Percentiles rank a stretch among this genome's conserved stretches.
These are phyloP conservation scores for Kwoniella heveanensis DNA, from an alignment of 768 basidiomycete species.

Conservation along the genomic window DNA sequence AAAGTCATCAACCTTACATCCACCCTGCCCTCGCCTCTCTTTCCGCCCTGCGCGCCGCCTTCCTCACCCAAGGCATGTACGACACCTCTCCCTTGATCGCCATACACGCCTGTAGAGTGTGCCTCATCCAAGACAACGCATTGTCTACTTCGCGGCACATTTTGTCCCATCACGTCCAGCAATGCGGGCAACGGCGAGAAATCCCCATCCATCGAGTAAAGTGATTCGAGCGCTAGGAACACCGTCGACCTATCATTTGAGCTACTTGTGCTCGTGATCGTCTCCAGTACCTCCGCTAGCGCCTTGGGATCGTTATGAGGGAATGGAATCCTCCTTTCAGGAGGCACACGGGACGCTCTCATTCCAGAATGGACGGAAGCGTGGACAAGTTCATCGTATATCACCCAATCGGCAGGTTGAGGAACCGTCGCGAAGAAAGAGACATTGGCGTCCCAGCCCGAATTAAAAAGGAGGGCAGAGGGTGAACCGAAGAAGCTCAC, in stretches of 20 bases:
- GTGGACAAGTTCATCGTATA: conserved; percentile 86
- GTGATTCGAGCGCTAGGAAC: conserved; percentile 82
- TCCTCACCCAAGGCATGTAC: conserved; percentile 65
- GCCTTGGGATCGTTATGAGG: conserved; percentile 69
- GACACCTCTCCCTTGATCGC: conserved; percentile 72
- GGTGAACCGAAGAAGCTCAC: conserved; percentile 65
- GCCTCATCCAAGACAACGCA: conserved; percentile 84
- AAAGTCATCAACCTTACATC: conserved; percentile 84
- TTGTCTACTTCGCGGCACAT: conserved; percentile 66
- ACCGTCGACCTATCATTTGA: conserved; percentile 55
- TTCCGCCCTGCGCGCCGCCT: conserved; percentile 2
- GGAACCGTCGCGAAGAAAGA: conserved; percentile 81
- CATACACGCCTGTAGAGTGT: conserved; percentile 89
- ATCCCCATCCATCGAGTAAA: conserved; percentile 97
- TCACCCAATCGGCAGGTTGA: conserved; percentile 71
- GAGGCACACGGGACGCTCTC: conserved; percentile 61
- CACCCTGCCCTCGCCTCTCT: conserved; percentile 66
- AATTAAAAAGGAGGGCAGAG: conserved; percentile 81
- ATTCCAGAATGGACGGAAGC: conserved; percentile 90
- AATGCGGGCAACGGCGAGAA: conserved; percentile 73
- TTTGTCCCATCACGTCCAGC: conserved; percentile 63
- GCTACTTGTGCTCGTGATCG: conserved; percentile 55
- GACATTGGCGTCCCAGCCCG: conserved; percentile 89
- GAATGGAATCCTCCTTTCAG: conserved; percentile 62
- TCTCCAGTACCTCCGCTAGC: conserved; percentile 60